Base-by-base conservation (phyloP, 2,329 filamentous ascomycete genomes). In the Zymoseptoria ardabiliae region DNA sequence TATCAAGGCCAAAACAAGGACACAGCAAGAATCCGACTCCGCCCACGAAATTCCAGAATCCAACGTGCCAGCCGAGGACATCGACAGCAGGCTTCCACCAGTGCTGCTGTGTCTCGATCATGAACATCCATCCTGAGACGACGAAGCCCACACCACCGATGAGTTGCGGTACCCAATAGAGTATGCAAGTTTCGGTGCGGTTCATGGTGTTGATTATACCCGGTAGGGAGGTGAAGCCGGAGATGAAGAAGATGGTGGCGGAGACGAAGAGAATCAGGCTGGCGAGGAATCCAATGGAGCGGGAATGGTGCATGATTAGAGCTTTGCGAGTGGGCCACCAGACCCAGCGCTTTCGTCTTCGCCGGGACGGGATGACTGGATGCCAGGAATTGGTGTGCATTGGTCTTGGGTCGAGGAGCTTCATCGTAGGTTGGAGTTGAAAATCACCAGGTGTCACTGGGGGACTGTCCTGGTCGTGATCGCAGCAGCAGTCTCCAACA, bases 201-300 rank as follows among this genome's bases (percentile, higher is more conserved):
- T 13, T 45, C 35, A 45, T 45, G 13, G 11, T 59, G 48, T 67
- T 62, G 54, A 65, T 66, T 30, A 71, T 69, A 13, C 69, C 67
- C 2, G 69, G 69, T 3, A 71, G 56, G 8, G 64, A 60, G 23
- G 66, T 66, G 55, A 71, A 63, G n/a, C 69, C 68, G 13, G 64
- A 66, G 52, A 70, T 64, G 49, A 58, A 67, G 63, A 68, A 70
- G 21, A 71, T 53, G 9, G 63, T 66, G 20, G 68, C 67, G 19
- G 67, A 69, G n/a, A 69, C 50, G 30, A 66, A 56, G 58, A 68
- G 65, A 22, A 58, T 63, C 4, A 61, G 55, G 41, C 68, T 70
- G n/a, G 68, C 69, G 45, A 69, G 58, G 56, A 69, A 71, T n/a
- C 69, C 69, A 13, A 70, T 63, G 35, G 70, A 69, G 54, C 59